These are phyloP conservation scores for Rubia yunnanensis DNA, from an alignment of 257 asterid species.

Conservation along the genomic window DNA sequence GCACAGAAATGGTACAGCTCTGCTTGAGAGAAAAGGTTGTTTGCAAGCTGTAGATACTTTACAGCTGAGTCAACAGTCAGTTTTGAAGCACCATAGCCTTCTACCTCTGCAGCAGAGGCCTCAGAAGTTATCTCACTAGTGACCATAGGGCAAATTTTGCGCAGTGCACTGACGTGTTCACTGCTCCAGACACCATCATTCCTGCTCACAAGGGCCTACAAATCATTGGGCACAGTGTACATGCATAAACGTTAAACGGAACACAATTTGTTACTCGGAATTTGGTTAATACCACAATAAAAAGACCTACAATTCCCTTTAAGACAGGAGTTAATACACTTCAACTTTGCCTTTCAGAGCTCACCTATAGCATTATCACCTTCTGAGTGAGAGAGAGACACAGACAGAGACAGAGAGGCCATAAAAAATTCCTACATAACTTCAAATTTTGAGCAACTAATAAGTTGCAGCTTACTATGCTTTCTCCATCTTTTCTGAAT, in stretches of 20 bases:
- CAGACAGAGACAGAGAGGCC: too few relatives aligned
- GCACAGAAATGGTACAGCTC: constrained; percentile 99
- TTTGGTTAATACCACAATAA: not conserved
- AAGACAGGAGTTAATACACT: not conserved
- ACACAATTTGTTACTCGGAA: not conserved
- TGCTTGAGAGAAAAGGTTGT: constrained; percentile 97
- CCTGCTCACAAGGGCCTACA: constrained; percentile 88
- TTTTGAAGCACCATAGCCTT: constrained; percentile 96
- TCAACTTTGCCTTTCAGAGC: not conserved
- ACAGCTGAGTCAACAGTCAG: constrained; percentile 98
- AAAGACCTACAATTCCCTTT: not conserved
- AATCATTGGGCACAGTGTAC: constrained; percentile 16
- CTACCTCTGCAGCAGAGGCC: constrained; percentile 96
- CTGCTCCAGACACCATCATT: constrained; percentile 96
- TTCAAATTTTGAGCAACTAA: not conserved
- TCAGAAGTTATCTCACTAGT: constrained; percentile 66
- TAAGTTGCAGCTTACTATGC: not conserved
- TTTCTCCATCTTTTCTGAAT: too few relatives aligned
- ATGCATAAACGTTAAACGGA: constrained; percentile 18
- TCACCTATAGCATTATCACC: not conserved
- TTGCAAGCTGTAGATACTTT: constrained; percentile 93
- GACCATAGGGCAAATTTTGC: constrained; percentile 97
- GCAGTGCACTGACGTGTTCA: constrained; percentile 75
- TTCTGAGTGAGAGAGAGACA: not conserved
- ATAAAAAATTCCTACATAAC: not conserved